Evolutionary conservation across 345 rosid genomes (phyloP).

Genomic region (Crucihimalaya himalaica): DNA sequence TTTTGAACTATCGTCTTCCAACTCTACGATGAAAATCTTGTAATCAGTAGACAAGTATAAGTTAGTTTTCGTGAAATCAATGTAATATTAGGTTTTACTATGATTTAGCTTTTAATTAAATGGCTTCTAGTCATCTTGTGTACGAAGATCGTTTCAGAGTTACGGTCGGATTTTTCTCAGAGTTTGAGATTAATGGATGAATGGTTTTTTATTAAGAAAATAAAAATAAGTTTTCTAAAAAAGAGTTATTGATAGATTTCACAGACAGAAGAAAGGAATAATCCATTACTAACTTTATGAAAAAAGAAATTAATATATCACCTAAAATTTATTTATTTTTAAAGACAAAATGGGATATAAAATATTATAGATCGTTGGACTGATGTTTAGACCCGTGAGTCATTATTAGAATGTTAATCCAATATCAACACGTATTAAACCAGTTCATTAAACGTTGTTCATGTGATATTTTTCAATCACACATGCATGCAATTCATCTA

Average conservation of each 20-base stretch:
- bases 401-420: slow-evolving; percentile 1
- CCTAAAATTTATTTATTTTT: not conserved
- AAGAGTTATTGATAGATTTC: not conserved
- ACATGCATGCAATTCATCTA: slow-evolving; percentile 25
- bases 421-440: not conserved
- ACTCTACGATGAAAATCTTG: too few relatives aligned
- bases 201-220: not conserved
- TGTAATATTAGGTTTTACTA: slow-evolving; percentile 3
- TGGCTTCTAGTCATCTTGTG: slow-evolving; percentile 5
- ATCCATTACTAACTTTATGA: not conserved
- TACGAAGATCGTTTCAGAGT: not conserved
- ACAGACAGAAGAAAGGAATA: not conserved
- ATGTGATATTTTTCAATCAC: slow-evolving; percentile 19
- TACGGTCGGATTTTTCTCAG: not conserved
- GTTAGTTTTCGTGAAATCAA: not conserved
- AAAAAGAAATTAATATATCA: not conserved
- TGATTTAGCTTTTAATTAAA: not conserved
- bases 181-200: not conserved
- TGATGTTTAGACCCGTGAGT: not conserved
- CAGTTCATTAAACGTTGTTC: slow-evolving; percentile 30
- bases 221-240: not conserved
- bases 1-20: not conserved
- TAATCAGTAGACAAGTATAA: too few relatives aligned
- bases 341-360: not conserved
- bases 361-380: not conserved